A percentile compares a stretch with the other conserved stretches of the same genome.
phyloP scores from a whole-genome alignment of 169 alveolate species.

The Nephromyces sp. region DNA sequence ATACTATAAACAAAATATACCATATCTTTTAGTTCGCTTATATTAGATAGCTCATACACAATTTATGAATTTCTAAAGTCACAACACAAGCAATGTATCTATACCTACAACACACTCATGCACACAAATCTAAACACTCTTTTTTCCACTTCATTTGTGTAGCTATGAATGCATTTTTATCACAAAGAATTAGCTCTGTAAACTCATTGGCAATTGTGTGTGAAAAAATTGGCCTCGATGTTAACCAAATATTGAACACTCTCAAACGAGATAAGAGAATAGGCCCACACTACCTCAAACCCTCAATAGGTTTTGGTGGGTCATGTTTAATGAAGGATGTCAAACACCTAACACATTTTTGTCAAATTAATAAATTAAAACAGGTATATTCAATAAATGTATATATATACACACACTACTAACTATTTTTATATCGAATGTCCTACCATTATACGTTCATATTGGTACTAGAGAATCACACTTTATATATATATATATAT shows the following conservation, averaged over 20 bases:
- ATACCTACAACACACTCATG: too few relatives aligned
- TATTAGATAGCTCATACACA: too few relatives aligned
- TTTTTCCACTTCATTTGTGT: neutral
- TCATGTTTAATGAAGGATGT: slow-evolving; percentile 81
- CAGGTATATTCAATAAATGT: slow-evolving; percentile 49
- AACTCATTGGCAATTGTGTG: slow-evolving; percentile 71
- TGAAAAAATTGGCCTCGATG: slow-evolving; percentile 75
- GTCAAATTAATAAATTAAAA: slow-evolving; percentile 52
- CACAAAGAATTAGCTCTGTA: slow-evolving; percentile 74
- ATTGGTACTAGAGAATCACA: slow-evolving; percentile 49
- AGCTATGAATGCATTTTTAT: slow-evolving; percentile 77
- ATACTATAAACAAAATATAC: too few relatives aligned
- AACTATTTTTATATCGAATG: neutral
- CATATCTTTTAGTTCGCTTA: too few relatives aligned
- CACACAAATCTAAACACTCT: too few relatives aligned
- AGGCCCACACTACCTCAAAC: slow-evolving; percentile 65
- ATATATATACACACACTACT: neutral
- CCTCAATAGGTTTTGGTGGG: slow-evolving; percentile 85
- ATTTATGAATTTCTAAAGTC: too few relatives aligned
- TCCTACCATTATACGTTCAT: too few relatives aligned
- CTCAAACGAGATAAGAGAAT: slow-evolving; percentile 65
- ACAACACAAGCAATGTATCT: too few relatives aligned
- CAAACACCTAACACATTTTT: slow-evolving; percentile 57
- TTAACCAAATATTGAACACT: slow-evolving; percentile 47
- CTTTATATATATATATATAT: slow-evolving; percentile 60